Percentiles rank a stretch among this genome's conserved stretches.
Conservation (phyloP, 2,329 filamentous ascomycete species). For the Aspergillus intermedius region DNA sequence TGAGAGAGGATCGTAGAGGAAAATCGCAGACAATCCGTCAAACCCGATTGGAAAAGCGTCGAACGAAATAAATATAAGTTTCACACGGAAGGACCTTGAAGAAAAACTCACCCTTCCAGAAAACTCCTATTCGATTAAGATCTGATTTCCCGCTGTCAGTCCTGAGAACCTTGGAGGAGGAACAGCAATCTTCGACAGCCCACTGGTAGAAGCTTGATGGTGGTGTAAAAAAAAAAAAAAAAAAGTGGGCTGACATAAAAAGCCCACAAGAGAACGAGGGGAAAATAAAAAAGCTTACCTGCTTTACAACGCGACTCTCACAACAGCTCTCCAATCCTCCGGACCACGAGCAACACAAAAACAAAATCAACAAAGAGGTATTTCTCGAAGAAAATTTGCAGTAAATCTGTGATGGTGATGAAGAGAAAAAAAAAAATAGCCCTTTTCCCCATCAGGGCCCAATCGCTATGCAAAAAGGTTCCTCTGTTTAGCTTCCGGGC, state of each 20-base stretch:
- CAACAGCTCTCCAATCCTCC: constrained; percentile 22
- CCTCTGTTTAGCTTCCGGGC: constrained; percentile 28
- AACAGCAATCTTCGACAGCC: constrained; percentile 21
- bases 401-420: not conserved
- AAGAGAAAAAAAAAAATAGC: constrained; percentile 3
- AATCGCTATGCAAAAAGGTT: constrained; percentile 19
- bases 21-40: constrained; percentile 1
- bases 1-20: not conserved
- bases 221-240: constrained; percentile 4
- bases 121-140: not conserved
- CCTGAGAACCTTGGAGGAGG: constrained; percentile 26
- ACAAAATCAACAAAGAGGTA: constrained; percentile 5
- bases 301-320: constrained; percentile 8
- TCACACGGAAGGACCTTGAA: constrained; percentile 4
- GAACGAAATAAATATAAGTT: not conserved
- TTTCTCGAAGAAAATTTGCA: constrained; percentile 1
- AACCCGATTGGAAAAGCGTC: not conserved
- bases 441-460: constrained; percentile 2
- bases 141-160: constrained; percentile 7
- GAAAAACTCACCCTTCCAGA: not conserved
- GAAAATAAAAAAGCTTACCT: constrained; percentile 4
- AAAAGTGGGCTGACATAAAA: constrained; percentile 7
- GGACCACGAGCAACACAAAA: constrained; percentile 9
- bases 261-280: constrained; percentile 4
- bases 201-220: constrained; percentile 16